Base-by-base conservation (phyloP, 1,284 basidiomycete genomes). In the Peniophora sp. region DNA sequence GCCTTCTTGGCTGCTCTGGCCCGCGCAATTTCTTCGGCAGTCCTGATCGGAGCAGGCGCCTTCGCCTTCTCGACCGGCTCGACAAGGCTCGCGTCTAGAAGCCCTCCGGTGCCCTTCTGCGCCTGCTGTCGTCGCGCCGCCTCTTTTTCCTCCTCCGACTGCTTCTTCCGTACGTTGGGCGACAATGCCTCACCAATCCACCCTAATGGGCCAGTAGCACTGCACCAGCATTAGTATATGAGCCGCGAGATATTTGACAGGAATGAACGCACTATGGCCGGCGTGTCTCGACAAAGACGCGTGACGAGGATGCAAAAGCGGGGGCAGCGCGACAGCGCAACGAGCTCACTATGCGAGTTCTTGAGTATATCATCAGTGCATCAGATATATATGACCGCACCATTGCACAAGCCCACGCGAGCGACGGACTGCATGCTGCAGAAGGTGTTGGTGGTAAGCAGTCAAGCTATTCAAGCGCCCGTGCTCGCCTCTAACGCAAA, bases 101-200 rank as follows among this genome's bases (percentile, higher is more conserved):
- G 62, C 57, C 73, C 82, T 39, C 69, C 66, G 48, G 75, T 72
- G 17, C 80, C 79, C 58, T 76, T 68, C 56, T 74, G 69, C 48
- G 71, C 71, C 14, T 74, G 73, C 52, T 76, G 73, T 54, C 77
- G 73, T 55, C 75, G 76, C 3, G 76, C 79, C 17, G 72, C 72
- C 43, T 71, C 72, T 23, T 79, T 64, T 53, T 85, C 74, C 54
- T 76, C 70, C 52, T 66, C 59, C 2, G 73, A 64, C 42, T 69
- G 68, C 57, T 73, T 68, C 57, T 76, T 69, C 47, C 73, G 72
- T 24, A 73, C 55, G n/a, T 62, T 63, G 3, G 81, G 77, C 2
- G 67, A 66, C 5, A 89, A 66, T 48, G 76, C 77, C 48, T 83
- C 75, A 54, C 73, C 73, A 8, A 89, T 60, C 85, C 85, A 88